A percentile compares a stretch with the other conserved stretches of the same genome.
Conservation (phyloP, 352 stramenopile species). For the Pythium monospermum region DNA sequence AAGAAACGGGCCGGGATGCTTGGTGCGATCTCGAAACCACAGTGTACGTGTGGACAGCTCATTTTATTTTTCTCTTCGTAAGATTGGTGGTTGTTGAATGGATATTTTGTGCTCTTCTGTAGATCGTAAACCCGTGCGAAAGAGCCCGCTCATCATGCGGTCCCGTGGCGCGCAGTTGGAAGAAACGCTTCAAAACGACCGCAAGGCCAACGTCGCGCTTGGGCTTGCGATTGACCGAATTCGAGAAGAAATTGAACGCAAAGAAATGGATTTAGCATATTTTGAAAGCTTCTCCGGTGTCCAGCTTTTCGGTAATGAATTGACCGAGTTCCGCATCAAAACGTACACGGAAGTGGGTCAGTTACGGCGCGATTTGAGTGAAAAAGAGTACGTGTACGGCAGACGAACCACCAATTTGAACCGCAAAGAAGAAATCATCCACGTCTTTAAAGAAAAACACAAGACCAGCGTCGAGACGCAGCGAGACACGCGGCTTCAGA, state of each 20-base stretch:
- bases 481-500: slow-evolving; percentile 12
- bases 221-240: slow-evolving; percentile 42
- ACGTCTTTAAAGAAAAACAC: slow-evolving; percentile 63
- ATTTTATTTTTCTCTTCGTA: neutral
- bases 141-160: slow-evolving; percentile 30
- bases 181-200: slow-evolving; percentile 52
- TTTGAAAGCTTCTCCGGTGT: slow-evolving; percentile 65
- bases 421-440: slow-evolving; percentile 67
- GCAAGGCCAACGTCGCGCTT: slow-evolving; percentile 34
- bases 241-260: slow-evolving; percentile 66
- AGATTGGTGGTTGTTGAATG: neutral
- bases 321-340: slow-evolving; percentile 40
- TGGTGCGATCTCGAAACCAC: slow-evolving; percentile 58
- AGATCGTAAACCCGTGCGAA: slow-evolving; percentile 27
- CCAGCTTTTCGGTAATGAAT: slow-evolving; percentile 43
- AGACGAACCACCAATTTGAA: slow-evolving; percentile 47
- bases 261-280: slow-evolving; percentile 74
- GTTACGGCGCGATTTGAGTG: slow-evolving; percentile 35
- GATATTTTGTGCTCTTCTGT: neutral
- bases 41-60: slow-evolving; percentile 17
- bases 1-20: slow-evolving; percentile 72
- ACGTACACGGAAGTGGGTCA: slow-evolving; percentile 29
- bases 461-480: slow-evolving; percentile 43
- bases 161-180: slow-evolving; percentile 71
- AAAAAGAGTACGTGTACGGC: slow-evolving; percentile 54